These are phyloP conservation scores for Coemansia sp. DNA, from an alignment of 192 early-diverging fungal species.

Conservation along the genomic window DNA sequence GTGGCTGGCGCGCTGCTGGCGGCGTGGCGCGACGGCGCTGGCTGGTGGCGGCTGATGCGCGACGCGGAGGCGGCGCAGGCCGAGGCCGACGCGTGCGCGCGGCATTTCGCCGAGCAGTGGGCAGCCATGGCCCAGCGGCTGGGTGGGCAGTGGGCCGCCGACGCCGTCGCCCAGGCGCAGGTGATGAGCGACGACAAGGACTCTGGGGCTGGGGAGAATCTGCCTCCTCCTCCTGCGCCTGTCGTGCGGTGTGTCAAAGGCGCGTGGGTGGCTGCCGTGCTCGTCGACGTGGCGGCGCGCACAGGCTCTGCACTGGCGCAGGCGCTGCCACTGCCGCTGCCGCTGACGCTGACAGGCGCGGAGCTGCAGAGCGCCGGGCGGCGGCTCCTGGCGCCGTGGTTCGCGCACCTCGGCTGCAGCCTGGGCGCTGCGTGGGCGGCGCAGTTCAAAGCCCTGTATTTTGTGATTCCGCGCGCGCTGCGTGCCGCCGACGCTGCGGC, in stretches of 20 bases:
- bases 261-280: slow-evolving; percentile 25
- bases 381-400: slow-evolving; percentile 34
- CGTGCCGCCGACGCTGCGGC: slow-evolving; percentile 9
- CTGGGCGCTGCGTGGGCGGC: slow-evolving; percentile 26
- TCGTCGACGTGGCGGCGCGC: slow-evolving; percentile 9
- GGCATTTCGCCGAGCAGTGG: slow-evolving; percentile 32
- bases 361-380: slow-evolving; percentile 6
- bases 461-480: slow-evolving; percentile 12
- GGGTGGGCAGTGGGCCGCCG: slow-evolving; percentile 20
- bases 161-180: neutral
- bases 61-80: slow-evolving; percentile 24
- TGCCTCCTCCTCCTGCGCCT: neutral
- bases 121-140: slow-evolving; percentile 10
- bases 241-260: slow-evolving; percentile 32
- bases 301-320: slow-evolving; percentile 14
- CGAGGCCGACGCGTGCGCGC: slow-evolving; percentile 21
- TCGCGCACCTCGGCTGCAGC: slow-evolving; percentile 13
- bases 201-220: no score
- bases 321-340: no score
- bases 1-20: slow-evolving; percentile 13
- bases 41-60: slow-evolving; percentile 52
- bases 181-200: no score
- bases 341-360: neutral
- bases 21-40: slow-evolving; percentile 33
- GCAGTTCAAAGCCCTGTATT: slow-evolving; percentile 34